These are phyloP conservation scores for Tuber aestivum DNA, from an alignment of 495 filamentous ascomycete genomes.

Conservation along the genomic window DNA sequence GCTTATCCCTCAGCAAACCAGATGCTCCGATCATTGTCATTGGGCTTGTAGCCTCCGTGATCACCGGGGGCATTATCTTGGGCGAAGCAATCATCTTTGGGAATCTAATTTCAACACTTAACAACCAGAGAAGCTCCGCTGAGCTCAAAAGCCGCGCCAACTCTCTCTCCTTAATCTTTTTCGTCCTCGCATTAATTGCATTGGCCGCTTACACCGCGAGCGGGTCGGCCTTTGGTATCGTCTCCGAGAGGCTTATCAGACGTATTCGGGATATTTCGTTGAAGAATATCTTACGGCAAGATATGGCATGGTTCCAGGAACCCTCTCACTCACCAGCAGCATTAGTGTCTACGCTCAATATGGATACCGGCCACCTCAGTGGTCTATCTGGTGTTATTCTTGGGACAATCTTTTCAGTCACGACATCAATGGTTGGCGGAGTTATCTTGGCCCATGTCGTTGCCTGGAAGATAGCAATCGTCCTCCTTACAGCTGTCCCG, in stretches of 20 bases:
- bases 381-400: constrained; percentile 48
- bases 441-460: constrained; percentile 54
- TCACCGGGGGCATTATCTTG: constrained; percentile 48
- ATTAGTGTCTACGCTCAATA: constrained; percentile 51
- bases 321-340: constrained; percentile 49
- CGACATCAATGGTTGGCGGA: constrained; percentile 46
- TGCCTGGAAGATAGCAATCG: constrained; percentile 60
- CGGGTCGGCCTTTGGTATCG: constrained; percentile 49
- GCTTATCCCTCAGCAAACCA: constrained; percentile 32
- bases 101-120: constrained; percentile 47
- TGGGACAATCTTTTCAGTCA: constrained; percentile 47
- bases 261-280: constrained; percentile 49
- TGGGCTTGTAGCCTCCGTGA: constrained; percentile 42
- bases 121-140: constrained; percentile 21
- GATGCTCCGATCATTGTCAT: constrained; percentile 30
- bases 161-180: constrained; percentile 54
- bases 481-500: constrained; percentile 53
- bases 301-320: constrained; percentile 50
- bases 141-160: constrained; percentile 43
- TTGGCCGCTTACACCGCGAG: constrained; percentile 48
- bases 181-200: constrained; percentile 50
- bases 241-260: constrained; percentile 49
- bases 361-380: constrained; percentile 50
- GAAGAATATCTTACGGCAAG: constrained; percentile 48
- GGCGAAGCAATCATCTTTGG: constrained; percentile 52